Base-by-base conservation (phyloP, 192 early-diverging fungal genomes). In the Coemansia sp. region DNA sequence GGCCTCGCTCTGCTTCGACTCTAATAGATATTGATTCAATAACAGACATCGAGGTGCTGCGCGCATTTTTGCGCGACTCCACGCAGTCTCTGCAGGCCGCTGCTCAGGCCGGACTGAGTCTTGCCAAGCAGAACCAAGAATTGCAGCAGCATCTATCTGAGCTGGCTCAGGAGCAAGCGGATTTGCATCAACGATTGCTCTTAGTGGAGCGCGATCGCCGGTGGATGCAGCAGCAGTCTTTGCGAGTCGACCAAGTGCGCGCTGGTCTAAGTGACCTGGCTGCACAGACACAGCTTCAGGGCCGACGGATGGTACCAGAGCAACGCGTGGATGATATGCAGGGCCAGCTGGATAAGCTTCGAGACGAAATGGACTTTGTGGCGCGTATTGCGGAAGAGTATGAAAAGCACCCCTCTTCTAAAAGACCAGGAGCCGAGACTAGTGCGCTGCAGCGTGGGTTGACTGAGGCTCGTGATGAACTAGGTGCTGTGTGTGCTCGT, bases 171-270 rank as follows among this genome's bases (percentile, higher is more conserved):
- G 39, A 32, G 5, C 58, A 76, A 9, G 53, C 58, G 17, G 66
- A 64, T 22, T 45, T 76, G 38, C 50, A 32, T 1, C 60, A 60
- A 40, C 62, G 66, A 0, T 41, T 76, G 29, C 28, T 27, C 13
- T 25, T 68, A 11, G 32, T 68, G 6, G 72, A 76, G 53, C 56
- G 62, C 13, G 72, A 76, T 50, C 55, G 62, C 5, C 46, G 65
- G 41, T 64, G 72, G 61, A 60, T 67, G 54, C 72, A 76, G 32
- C 60, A 76, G 37, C 65, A 76, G 48, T 76, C 66, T 5, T 30
- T 76, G 14, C 56, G 65, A 3, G 50, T 76, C 7, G 72, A 76
- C 46, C 65, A 76, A 28, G 10, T 69, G 7, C 29, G 54, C 3
- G 72, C 44, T 3, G 50, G 48, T 2, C 43, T 76, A 7, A 39